phyloP scores from a whole-genome alignment of 2,329 filamentous ascomycete genomes.

The Ophidiomyces ophidiicola region DNA sequence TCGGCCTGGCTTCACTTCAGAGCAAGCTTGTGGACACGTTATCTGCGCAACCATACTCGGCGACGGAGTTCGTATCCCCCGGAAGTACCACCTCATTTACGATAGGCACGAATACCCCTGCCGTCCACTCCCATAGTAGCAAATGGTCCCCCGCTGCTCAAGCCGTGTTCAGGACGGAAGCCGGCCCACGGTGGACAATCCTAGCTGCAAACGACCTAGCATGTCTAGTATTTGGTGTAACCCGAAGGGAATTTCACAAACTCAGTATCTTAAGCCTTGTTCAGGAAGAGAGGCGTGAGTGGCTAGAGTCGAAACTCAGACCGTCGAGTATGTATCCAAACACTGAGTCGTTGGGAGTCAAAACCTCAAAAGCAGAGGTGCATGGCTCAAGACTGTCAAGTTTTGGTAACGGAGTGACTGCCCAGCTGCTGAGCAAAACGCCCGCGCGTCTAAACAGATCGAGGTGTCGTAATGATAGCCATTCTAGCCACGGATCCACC shows the following conservation, averaged over 20 bases:
- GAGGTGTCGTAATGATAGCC: conserved; percentile 34
- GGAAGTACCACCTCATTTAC: conserved; percentile 26
- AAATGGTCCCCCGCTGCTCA: conserved; percentile 85
- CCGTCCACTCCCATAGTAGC: conserved; percentile 76
- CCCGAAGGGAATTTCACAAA: conserved; percentile 85
- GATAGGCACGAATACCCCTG: conserved; percentile 35
- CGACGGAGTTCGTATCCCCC: conserved; percentile 37
- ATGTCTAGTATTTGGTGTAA: conserved; percentile 96
- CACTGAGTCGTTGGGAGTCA: conserved; percentile 33
- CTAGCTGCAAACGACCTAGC: conserved; percentile 91
- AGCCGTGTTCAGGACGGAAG: conserved; percentile 94
- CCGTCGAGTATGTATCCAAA: conserved; percentile 39
- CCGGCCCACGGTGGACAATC: conserved; percentile 85
- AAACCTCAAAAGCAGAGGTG: conserved; percentile 27
- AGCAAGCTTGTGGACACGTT: conserved; percentile 75
- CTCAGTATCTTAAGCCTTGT: conserved; percentile 94
- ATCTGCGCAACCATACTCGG: conserved; percentile 60
- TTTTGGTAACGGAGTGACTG: conserved; percentile 74
- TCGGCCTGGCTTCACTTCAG: conserved; percentile 60
- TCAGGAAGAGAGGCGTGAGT: conserved; percentile 72
- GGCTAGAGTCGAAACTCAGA: conserved; percentile 76
- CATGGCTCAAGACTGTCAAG: conserved; percentile 37
- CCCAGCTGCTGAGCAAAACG: conserved; percentile 75
- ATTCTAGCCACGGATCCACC: conserved; percentile 19
- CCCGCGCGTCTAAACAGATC: conserved; percentile 43